Conservation (phyloP, 2,329 filamentous ascomycete species). For the Fusarium coicis region DNA sequence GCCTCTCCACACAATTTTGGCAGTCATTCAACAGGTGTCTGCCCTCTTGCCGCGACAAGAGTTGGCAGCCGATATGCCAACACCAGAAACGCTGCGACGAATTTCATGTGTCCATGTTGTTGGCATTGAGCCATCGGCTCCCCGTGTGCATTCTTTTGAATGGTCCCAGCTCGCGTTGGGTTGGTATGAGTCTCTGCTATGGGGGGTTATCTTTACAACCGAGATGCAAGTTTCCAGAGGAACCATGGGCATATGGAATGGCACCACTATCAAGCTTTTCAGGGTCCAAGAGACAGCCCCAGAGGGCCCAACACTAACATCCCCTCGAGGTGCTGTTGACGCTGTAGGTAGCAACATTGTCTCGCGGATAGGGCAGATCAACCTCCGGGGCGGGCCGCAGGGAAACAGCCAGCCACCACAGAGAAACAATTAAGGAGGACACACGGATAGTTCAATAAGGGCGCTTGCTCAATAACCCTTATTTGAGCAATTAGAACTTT, state of each 20-base stretch:
- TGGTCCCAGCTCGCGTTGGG: slow-evolving; percentile 91
- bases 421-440: slow-evolving; percentile 20
- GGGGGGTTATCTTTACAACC: slow-evolving; percentile 90
- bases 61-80: slow-evolving; percentile 55
- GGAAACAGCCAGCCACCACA: slow-evolving; percentile 34
- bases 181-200: slow-evolving; percentile 95
- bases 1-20: slow-evolving; percentile 86
- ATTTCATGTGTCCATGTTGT: slow-evolving; percentile 72
- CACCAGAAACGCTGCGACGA: slow-evolving; percentile 60
- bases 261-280: slow-evolving; percentile 88
- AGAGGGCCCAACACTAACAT: slow-evolving; percentile 82
- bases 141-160: slow-evolving; percentile 89
- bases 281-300: slow-evolving; percentile 86
- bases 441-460: neutral
- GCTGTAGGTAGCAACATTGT: slow-evolving; percentile 92
- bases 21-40: slow-evolving; percentile 75
- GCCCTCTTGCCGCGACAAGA: slow-evolving; percentile 66
- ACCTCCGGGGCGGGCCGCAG: slow-evolving; percentile 65
- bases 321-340: slow-evolving; percentile 90
- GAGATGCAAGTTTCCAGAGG: slow-evolving; percentile 91
- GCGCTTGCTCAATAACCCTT: slow-evolving; percentile 1
- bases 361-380: slow-evolving; percentile 84
- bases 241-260: slow-evolving; percentile 93
- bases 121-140: slow-evolving; percentile 78
- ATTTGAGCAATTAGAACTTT: neutral